These are phyloP conservation scores for Cytospora piceae DNA, from an alignment of 2,329 filamentous ascomycete genomes.

Conservation along the genomic window DNA sequence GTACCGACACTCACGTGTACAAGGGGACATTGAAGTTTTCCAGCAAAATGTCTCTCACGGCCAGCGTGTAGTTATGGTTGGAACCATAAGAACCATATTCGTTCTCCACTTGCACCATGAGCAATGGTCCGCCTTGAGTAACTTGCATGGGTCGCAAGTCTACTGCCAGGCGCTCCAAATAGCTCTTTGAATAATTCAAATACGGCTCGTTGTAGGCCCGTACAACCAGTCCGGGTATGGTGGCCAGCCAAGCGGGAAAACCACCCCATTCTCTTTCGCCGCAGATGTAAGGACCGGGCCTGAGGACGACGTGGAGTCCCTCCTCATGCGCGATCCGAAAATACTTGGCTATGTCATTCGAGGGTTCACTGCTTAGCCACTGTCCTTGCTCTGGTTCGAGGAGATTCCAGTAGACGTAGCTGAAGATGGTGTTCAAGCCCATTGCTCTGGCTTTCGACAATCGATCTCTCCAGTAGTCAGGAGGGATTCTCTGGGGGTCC, in stretches of 20 bases:
- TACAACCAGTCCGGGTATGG: constrained; percentile 46
- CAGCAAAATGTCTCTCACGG: constrained; percentile 47
- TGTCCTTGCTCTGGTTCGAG: constrained; percentile 46
- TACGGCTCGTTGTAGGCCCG: constrained; percentile 47
- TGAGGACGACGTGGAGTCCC: constrained; percentile 49
- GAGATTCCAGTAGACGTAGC: constrained; percentile 56
- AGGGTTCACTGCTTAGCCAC: constrained; percentile 42
- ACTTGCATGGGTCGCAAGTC: constrained; percentile 44
- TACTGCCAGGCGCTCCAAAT: constrained; percentile 44
- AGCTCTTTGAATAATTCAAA: constrained; percentile 42
- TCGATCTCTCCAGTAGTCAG: constrained; percentile 51
- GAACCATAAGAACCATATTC: constrained; percentile 54
- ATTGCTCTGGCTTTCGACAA: constrained; percentile 49
- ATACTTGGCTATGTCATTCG: constrained; percentile 54
- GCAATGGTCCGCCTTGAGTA: constrained; percentile 48
- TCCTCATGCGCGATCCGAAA: constrained; percentile 52
- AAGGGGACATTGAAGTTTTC: constrained; percentile 47
- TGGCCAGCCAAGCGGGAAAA: constrained; percentile 50
- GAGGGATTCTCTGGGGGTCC: constrained; percentile 54
- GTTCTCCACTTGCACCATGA: constrained; percentile 56
- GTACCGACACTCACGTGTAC: constrained; percentile 42
- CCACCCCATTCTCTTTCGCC: constrained; percentile 55
- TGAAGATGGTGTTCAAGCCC: constrained; percentile 55
- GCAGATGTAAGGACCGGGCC: constrained; percentile 54
- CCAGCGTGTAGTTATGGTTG: constrained; percentile 49